Percentiles rank a stretch among this genome's conserved stretches.
phyloP scores from a whole-genome alignment of 78 protist genomes.

The Reticulomyxa filosa region DNA sequence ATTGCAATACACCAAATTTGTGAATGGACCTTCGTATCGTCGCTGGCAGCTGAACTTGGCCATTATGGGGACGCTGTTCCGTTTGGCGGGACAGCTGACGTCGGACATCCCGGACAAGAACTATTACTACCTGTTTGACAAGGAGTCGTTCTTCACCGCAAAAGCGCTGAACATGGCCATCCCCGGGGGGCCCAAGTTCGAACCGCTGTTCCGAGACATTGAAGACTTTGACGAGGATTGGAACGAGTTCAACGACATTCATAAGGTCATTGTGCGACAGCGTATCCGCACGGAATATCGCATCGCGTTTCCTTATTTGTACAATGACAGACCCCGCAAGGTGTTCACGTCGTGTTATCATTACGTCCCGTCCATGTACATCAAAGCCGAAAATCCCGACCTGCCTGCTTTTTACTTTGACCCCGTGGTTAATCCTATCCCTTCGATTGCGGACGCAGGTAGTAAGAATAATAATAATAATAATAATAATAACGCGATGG shows the following conservation, averaged over 20 bases:
- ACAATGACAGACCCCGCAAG: constrained; percentile 79
- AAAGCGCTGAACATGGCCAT: constrained; percentile 89
- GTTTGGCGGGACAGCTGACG: constrained; percentile 75
- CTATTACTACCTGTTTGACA: constrained; percentile 85
- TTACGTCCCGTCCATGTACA: not conserved
- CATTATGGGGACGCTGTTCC: constrained; percentile 61
- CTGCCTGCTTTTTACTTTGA: not conserved
- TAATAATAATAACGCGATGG: too few species aligned
- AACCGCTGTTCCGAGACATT: constrained; percentile 83
- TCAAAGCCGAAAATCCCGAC: not conserved
- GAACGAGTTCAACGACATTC: constrained; percentile 98
- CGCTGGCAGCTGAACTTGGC: constrained; percentile 72
- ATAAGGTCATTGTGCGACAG: constrained; percentile 87
- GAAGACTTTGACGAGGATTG: constrained; percentile 75
- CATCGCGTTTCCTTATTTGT: constrained; percentile 93
- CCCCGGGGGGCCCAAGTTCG: constrained; percentile 99
- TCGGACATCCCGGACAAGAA: constrained; percentile 74
- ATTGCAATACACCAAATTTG: constrained; percentile 32
- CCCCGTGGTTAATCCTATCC: not conserved
- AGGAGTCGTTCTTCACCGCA: constrained; percentile 79
- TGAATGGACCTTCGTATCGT: constrained; percentile 69
- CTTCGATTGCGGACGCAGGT: too few species aligned
- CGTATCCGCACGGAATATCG: constrained; percentile 87
- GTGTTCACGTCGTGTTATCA: constrained; percentile 22
- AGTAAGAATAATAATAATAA: too few species aligned